These are phyloP conservation scores for Zasmidium angulare DNA, from an alignment of 2,329 filamentous ascomycete species.

Conservation along the genomic window DNA sequence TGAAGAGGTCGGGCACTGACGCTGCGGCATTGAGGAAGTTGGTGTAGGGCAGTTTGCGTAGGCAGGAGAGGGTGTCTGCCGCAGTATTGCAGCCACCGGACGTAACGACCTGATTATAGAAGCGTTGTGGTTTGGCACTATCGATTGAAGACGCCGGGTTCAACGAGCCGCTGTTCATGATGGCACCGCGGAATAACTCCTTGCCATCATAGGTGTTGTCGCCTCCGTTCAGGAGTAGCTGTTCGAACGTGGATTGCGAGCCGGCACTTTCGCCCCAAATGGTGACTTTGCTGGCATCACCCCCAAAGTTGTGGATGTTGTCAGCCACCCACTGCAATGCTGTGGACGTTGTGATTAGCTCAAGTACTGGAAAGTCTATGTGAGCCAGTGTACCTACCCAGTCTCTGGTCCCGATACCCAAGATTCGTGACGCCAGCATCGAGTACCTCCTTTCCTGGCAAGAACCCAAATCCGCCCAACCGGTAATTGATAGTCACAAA, in stretches of 20 bases:
- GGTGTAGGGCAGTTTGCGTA: conserved; percentile 7
- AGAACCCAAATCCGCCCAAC: conserved; percentile 35
- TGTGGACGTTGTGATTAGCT: neutral
- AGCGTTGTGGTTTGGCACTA: conserved; percentile 3
- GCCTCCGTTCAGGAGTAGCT: conserved; percentile 66
- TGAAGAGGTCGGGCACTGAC: conserved; percentile 66
- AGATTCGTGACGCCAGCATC: conserved; percentile 36
- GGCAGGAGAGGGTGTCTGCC: conserved; percentile 4
- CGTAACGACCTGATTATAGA: conserved; percentile 8
- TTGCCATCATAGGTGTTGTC: conserved; percentile 71
- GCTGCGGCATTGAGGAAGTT: conserved; percentile 63
- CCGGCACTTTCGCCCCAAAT: conserved; percentile 33
- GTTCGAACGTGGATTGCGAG: conserved; percentile 69
- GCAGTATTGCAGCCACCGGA: conserved; percentile 24
- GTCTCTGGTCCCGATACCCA: conserved; percentile 32
- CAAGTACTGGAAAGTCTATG: neutral
- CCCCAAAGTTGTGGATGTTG: conserved; percentile 48
- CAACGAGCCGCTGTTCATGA: conserved; percentile 72
- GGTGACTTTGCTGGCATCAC: conserved; percentile 27
- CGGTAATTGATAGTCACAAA: conserved; percentile 24
- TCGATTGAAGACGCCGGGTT: conserved; percentile 52
- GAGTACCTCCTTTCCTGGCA: conserved; percentile 31
- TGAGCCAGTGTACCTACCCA: conserved; percentile 15
- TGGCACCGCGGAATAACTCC: conserved; percentile 70
- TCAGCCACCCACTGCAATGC: conserved; percentile 25